phyloP scores from a whole-genome alignment of 2,329 filamentous ascomycete species.

The Penicillium sp. region DNA sequence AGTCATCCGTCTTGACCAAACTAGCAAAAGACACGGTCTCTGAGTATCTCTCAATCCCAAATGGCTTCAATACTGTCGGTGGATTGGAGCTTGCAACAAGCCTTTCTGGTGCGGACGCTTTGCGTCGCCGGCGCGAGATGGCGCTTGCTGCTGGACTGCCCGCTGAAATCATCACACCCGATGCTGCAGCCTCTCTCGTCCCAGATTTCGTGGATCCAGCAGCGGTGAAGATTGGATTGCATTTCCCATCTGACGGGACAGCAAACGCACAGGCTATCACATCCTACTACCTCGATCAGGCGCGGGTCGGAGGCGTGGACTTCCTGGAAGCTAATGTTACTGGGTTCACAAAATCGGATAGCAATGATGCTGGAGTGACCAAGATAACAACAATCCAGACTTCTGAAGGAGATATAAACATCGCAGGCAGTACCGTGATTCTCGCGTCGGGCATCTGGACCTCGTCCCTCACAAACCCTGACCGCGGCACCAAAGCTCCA shows the following conservation, averaged over 20 bases:
- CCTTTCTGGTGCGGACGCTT: conserved; percentile 15
- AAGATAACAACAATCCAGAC: conserved; percentile 16
- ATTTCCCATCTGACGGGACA: conserved; percentile 31
- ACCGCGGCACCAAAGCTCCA: neutral
- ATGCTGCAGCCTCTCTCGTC: conserved; percentile 24
- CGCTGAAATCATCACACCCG: conserved; percentile 26
- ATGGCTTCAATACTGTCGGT: conserved; percentile 29
- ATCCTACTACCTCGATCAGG: conserved; percentile 26
- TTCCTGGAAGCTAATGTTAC: conserved; percentile 26
- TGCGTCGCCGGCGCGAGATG: conserved; percentile 19
- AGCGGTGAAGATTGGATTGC: conserved; percentile 16
- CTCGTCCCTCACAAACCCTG: conserved; percentile 16
- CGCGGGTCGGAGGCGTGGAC: conserved; percentile 19
- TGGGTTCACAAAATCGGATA: conserved; percentile 1
- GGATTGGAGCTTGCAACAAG: conserved; percentile 29
- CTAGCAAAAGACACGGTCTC: conserved; percentile 34
- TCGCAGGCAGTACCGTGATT: conserved; percentile 25
- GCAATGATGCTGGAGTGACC: neutral
- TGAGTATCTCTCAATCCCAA: conserved; percentile 30
- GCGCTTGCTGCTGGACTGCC: conserved; percentile 26
- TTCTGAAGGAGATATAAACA: conserved; percentile 16
- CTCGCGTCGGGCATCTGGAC: conserved; percentile 37
- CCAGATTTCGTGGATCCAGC: conserved; percentile 31
- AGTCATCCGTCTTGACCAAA: conserved; percentile 30
- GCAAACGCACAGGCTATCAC: conserved; percentile 28